A percentile compares a stretch with the other conserved stretches of the same genome.
phyloP scores from a whole-genome alignment of 495 filamentous ascomycete genomes.

The Aeminium ludgeri region DNA sequence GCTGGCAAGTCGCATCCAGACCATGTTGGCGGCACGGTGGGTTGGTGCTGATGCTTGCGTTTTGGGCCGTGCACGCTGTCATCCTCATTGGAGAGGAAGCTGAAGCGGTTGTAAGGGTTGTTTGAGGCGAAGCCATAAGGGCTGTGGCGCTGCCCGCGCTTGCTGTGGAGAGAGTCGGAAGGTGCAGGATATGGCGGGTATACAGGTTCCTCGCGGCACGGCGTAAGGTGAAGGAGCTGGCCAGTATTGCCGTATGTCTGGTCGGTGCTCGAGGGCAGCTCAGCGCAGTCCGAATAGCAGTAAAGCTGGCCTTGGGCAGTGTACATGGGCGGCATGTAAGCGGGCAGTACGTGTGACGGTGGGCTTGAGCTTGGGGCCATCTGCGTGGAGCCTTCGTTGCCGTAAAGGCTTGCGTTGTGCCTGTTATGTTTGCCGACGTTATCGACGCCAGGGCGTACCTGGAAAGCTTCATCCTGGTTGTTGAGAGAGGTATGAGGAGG shows the following conservation, averaged over 20 bases:
- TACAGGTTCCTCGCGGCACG: neutral
- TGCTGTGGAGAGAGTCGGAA: no score
- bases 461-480: neutral
- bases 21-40: neutral
- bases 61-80: neutral
- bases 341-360: neutral
- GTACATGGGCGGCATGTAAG: neutral
- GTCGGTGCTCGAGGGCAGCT: conserved; percentile 6
- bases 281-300: neutral
- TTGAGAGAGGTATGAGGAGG: neutral
- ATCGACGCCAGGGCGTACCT: neutral
- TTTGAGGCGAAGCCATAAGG: no score
- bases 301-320: neutral
- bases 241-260: conserved; percentile 12
- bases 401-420: neutral
- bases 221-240: conserved; percentile 7
- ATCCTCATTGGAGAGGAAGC: no score
- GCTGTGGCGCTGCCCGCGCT: no score
- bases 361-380: neutral
- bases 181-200: no score
- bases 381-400: neutral
- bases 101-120: no score
- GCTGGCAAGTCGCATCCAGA: neutral
- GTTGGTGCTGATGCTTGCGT: neutral
- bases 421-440: neutral